Evolutionary conservation across 2,329 filamentous ascomycete species (phyloP), one percentile per base, ranked within the genome.

Genomic region (Sclerotinia sclerotiorum): DNA sequence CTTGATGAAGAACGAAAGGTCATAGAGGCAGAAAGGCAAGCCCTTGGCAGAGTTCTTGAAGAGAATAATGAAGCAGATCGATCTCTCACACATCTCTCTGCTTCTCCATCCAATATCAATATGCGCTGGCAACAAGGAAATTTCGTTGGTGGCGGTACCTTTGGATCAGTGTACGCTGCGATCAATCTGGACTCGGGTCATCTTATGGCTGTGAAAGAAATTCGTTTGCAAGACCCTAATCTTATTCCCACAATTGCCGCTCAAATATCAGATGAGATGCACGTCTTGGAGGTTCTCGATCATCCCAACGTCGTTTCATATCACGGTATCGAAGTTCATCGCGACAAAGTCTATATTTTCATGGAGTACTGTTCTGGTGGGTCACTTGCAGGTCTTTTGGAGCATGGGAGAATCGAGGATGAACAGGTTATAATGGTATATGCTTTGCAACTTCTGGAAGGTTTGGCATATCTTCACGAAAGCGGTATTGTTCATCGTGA

Each of bases 321-420:
- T 80, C 95, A 95, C 77, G 95, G 95, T 69, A 98, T 99, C 76
- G 95, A 99, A 79, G 95, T 97, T 3, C 95, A 99, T 80, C 88
- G 95, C 71, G 95, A 99, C 83, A 95, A 97, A 77, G 95, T 99
- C n/a, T 99, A 98, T 80, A 97, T 99, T 73, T 99, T 99, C 79
- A 99, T 99, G 95, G 95, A 99, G 79, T 98, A 97, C 80, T 99
- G 95, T 79, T 96, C 93, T 5, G 94, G 95, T 64, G 95, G 95
- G 27, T 98, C 94, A 21, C 84, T 99, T 61, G 94, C 95, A 54
- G 91, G 87, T 63, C 82, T 99, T 65, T 84, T 99, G 54, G 95
- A 99, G 79, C 94, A 99, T 77, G 95, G 95, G 17, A 91, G 95
- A 52, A 97, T 99, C 72, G 95, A 97, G 81, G 96, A 98, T 77